Conservation (phyloP, 1,284 basidiomycete genomes). For the Xanthoconium separans region DNA sequence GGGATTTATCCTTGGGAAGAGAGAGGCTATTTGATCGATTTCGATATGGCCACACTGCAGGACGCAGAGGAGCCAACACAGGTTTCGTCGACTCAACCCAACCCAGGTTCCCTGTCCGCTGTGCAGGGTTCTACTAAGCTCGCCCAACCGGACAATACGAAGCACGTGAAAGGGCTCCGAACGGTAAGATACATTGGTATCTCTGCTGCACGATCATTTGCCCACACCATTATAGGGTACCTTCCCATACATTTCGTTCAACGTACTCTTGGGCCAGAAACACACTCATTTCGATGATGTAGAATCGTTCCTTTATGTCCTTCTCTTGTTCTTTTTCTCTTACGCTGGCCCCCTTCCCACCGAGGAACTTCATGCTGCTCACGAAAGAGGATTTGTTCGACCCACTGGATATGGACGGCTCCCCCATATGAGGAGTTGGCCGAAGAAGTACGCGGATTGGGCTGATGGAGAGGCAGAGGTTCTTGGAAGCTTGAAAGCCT, state of each 20-base stretch:
- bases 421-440: constrained; percentile 3
- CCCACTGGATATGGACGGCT: neutral
- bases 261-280: neutral
- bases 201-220: neutral
- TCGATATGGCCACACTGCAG: constrained; percentile 11
- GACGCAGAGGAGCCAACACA: neutral
- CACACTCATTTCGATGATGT: constrained; percentile 14
- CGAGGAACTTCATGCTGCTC: neutral
- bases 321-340: constrained; percentile 2
- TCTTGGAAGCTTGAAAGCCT: neutral
- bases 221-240: neutral
- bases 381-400: neutral
- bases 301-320: constrained; percentile 16
- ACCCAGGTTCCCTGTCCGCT: neutral
- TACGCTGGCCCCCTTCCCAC: constrained; percentile 1
- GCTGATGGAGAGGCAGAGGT: neutral
- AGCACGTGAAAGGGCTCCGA: neutral
- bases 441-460: neutral
- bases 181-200: neutral
- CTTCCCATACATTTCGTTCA: constrained; percentile 9
- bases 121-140: neutral
- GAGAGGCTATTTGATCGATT: constrained; percentile 10
- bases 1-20: constrained; percentile 1
- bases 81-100: neutral
- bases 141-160: neutral